Conservation (phyloP, 2,329 filamentous ascomycete genomes). For the Diaporthe humulicola region DNA sequence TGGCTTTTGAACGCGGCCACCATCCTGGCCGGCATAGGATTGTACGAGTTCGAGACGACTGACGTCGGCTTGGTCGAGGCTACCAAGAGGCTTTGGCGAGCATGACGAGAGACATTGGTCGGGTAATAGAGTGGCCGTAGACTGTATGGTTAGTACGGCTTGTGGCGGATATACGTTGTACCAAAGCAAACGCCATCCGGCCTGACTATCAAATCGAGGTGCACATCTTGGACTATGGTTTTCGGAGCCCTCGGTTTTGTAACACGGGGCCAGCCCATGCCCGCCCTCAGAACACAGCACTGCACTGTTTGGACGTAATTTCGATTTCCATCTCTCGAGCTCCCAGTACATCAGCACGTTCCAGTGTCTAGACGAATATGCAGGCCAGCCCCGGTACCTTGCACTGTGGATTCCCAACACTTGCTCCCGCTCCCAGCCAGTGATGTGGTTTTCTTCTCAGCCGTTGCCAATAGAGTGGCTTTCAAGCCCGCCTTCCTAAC, state of each 20-base stretch:
- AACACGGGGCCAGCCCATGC: not conserved
- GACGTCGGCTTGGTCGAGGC: conserved; percentile 95
- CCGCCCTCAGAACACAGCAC: too few species aligned
- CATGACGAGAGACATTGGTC: conserved; percentile 59
- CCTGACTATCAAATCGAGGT: not conserved
- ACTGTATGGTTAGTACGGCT: not conserved
- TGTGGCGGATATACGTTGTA: not conserved
- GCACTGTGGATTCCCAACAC: not conserved
- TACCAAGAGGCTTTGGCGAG: conserved; percentile 90
- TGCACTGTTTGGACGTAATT: not conserved
- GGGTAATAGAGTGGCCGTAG: not conserved
- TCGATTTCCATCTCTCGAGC: not conserved
- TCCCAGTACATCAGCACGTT: not conserved
- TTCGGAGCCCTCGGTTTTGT: not conserved
- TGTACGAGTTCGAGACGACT: conserved; percentile 99
- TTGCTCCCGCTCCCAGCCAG: not conserved
- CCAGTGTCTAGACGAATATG: not conserved
- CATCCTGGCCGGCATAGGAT: conserved; percentile 83
- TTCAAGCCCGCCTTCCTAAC: not conserved
- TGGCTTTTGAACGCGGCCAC: conserved; percentile 87
- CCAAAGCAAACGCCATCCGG: not conserved
- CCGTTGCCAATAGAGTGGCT: not conserved
- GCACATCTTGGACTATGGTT: not conserved
- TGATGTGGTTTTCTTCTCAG: not conserved
- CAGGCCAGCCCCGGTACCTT: not conserved